Conservation (phyloP, 371 early-diverging fungal genomes). For the Saksenaea oblongispora region DNA sequence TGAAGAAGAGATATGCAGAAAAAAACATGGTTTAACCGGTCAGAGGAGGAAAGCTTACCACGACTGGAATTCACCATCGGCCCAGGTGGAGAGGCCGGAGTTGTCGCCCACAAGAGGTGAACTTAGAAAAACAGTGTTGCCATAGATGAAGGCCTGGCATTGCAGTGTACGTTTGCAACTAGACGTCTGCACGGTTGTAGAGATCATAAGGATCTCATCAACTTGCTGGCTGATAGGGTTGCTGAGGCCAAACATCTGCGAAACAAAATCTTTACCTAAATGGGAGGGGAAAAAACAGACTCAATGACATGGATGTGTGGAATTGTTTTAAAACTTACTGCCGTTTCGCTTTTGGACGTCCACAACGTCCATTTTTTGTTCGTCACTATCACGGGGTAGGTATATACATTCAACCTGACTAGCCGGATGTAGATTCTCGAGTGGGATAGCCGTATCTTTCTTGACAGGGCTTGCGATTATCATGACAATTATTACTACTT, state of each 20-base stretch:
- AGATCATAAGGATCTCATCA: conserved; percentile 31
- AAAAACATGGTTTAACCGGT: conserved; percentile 1
- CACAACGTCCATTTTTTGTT: conserved; percentile 9
- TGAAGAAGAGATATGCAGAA: conserved; percentile 1
- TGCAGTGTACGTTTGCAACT: conserved; percentile 18
- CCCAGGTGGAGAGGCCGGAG: conserved; percentile 36
- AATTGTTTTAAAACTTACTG: conserved; percentile 6
- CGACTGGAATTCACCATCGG: conserved; percentile 46
- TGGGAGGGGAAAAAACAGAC: neutral
- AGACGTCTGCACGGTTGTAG: conserved; percentile 16
- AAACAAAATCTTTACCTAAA: conserved; percentile 29
- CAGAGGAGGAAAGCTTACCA: conserved; percentile 25
- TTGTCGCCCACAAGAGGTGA: conserved; percentile 30
- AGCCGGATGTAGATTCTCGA: conserved; percentile 32
- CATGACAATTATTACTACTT: conserved; percentile 40
- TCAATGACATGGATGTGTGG: neutral
- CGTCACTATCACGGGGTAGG: conserved; percentile 10
- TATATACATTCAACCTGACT: conserved; percentile 10
- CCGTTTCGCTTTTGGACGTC: conserved; percentile 11
- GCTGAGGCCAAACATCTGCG: conserved; percentile 36
- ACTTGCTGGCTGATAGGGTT: conserved; percentile 23
- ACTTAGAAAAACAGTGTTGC: conserved; percentile 44
- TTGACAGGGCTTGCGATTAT: conserved; percentile 49
- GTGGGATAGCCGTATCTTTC: conserved; percentile 44
- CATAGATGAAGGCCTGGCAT: conserved; percentile 49